Evolutionary conservation across 345 rosid genomes (phyloP), one percentile per base, ranked within the genome.

Genomic region (Mercurialis annua): DNA sequence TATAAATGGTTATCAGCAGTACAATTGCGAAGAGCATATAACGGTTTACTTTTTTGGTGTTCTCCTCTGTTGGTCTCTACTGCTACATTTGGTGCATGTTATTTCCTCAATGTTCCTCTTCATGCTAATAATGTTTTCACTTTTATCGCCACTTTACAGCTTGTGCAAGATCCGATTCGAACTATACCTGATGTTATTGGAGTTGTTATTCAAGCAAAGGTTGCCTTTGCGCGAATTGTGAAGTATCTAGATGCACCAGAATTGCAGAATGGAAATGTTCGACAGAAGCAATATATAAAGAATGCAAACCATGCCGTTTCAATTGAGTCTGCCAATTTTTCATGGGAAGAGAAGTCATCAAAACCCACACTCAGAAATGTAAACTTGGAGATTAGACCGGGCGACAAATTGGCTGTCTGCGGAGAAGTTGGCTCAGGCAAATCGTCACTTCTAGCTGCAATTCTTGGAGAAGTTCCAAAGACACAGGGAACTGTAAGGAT

Each of bases 361-460:
- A 83, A 78, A 74, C 83, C 88, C 16, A 87, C 92, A 42, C 76
- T 93, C 26, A 85, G 85, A 71, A 82, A 81, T 74, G 80, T 89
- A 67, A 77, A 33, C 75, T 70, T 93, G 61, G 84, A 78, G 73
- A 82, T 86, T 69, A 79, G 69, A 68, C 77, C 77, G 64, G 88
- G 90, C 34, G 87, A 82, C 68, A 93, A 90, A 79, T 82, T 93
- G 9, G 97, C 98, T 17, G 80, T 93, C 43, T 93, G 98, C 56
- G 98, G 97, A 63, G 97, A 90, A 81, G 98, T 93, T 74, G 98
- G 97, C 60, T 89, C 98, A 0, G 98, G 98, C 5, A 93, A 93
- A 81, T 93, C 98, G 6, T 90, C 98, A 59, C 85, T 90, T 72
- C 61, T 93, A 68, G 88, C 97, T 26, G 90, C 97, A 24, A 87